A percentile compares a stretch with the other conserved stretches of the same genome.
Conservation (phyloP, 345 rosid species). For the Rhodomyrtus tomentosa region DNA sequence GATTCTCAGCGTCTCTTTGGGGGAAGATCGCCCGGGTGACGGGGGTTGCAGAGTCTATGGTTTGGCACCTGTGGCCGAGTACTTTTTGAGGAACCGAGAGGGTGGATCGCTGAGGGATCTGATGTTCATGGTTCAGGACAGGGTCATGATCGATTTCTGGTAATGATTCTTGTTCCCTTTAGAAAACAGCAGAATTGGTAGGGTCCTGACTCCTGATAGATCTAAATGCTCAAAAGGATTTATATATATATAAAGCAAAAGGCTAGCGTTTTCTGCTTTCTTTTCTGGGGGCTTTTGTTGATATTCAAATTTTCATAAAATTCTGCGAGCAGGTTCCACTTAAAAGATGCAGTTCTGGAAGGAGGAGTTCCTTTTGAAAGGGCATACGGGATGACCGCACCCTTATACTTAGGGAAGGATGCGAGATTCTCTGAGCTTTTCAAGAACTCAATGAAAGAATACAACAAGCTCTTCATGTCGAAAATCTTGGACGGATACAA, state of each 20-base stretch:
- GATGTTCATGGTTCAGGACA: conserved; percentile 14
- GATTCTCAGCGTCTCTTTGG: conserved; percentile 10
- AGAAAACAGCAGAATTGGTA: background rate
- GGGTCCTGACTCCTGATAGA: background rate
- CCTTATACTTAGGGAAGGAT: conserved; percentile 17
- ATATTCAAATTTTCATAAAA: background rate
- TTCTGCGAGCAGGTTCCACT: conserved; percentile 10
- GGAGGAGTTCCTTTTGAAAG: conserved; percentile 32
- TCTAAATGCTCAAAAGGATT: background rate
- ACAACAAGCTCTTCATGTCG: conserved; percentile 25
- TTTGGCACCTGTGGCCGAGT: conserved; percentile 21
- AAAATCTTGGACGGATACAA: conserved; percentile 24
- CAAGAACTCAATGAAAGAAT: conserved; percentile 26
- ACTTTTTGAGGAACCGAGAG: conserved; percentile 12
- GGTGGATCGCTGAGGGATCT: conserved; percentile 16
- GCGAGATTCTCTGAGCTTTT: conserved; percentile 21
- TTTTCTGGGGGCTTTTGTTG: background rate
- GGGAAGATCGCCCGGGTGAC: background rate
- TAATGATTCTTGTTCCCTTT: conserved; percentile 7
- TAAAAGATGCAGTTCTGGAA: conserved; percentile 33
- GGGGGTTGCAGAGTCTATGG: conserved; percentile 8
- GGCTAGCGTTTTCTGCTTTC: background rate
- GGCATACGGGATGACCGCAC: conserved; percentile 15
- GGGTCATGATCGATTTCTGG: conserved; percentile 8
- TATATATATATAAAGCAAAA: no score